Evolutionary conservation across 2,329 filamentous ascomycete genomes (phyloP).

Genomic region (Penicillium janthinellum): DNA sequence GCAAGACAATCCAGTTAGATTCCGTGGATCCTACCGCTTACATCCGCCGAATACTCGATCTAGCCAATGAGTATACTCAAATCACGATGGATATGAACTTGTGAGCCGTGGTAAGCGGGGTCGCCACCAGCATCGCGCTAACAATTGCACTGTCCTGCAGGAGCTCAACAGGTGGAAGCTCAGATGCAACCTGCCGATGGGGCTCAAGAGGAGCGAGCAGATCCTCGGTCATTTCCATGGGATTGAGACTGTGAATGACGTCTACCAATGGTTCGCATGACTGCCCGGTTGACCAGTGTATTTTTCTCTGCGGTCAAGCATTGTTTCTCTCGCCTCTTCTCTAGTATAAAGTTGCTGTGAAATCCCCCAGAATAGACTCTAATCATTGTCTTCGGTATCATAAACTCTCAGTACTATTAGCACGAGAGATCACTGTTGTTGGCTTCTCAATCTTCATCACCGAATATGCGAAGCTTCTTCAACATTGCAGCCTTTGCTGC

Average conservation of each 20-base stretch:
- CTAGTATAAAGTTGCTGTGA: slow-evolving; percentile 1
- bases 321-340: not conserved
- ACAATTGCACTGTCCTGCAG: not conserved
- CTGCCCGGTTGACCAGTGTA: not conserved
- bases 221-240: not conserved
- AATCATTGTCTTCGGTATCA: not conserved
- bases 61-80: not conserved
- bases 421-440: not conserved
- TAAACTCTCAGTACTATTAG: not conserved
- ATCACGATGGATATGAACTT: not conserved
- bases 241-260: slow-evolving; percentile 1
- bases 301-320: not conserved
- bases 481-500: slow-evolving; percentile 41
- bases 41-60: not conserved
- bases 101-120: slow-evolving; percentile 6
- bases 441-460: not conserved
- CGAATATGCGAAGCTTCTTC: slow-evolving; percentile 42
- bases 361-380: not conserved
- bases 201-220: not conserved
- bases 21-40: not conserved
- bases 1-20: not conserved
- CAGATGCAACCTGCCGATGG: not conserved
- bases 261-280: not conserved
- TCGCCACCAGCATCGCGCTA: slow-evolving; percentile 2
- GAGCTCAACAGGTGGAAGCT: not conserved